Base-by-base conservation (phyloP, 352 stramenopile species). In the Globisporangium perplexum region DNA sequence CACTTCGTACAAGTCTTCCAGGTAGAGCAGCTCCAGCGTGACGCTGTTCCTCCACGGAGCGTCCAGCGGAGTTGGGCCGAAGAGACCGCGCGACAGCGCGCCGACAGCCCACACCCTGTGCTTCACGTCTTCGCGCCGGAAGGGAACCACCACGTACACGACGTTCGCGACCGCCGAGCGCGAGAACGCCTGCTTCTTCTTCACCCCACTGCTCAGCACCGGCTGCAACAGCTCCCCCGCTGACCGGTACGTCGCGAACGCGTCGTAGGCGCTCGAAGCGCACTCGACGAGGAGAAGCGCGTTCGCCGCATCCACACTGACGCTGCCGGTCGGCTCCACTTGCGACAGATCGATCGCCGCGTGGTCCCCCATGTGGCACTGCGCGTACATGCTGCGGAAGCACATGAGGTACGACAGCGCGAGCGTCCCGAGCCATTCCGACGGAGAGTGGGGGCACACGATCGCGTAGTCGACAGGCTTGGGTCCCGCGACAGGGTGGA, bases 401-500 rank as follows among this genome's bases (percentile, higher is more conserved):
- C 69, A 77, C 11, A 74, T 77, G 31, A 89, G 65, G 49, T 90
- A 88, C n/a, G 81, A 89, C 12, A 88, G 65, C 14, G 77, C 75
- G 1, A 89, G 57, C 20, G 70, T 83, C 1, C 71, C 81, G 8
- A 91, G 71, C 81, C 81, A 91, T 42, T 91, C 72, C 1, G 70
- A 74, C 2, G 74, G 81, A 55, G 81, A 85, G 3, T 83, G 70
- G 5, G 81, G 81, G 28, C 81, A 91, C 28, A 91, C 67, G 33
- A 91, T 73, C 14, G 74, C 76, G 50, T 88, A 91, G 47, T 91
- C 79, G 28, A 89, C 58, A 24, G 76, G 76, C 58, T 91, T 91
- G 1, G 74, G 65, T 8, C 68, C 67, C 18, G 71, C 67, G 10
- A 90, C 68, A 2, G 81, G 81, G 47, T 88, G 72, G n/a, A 91